Percentiles rank a stretch among this genome's conserved stretches.
Conservation (phyloP, 2,329 filamentous ascomycete genomes). For the Dactylellina sp. region DNA sequence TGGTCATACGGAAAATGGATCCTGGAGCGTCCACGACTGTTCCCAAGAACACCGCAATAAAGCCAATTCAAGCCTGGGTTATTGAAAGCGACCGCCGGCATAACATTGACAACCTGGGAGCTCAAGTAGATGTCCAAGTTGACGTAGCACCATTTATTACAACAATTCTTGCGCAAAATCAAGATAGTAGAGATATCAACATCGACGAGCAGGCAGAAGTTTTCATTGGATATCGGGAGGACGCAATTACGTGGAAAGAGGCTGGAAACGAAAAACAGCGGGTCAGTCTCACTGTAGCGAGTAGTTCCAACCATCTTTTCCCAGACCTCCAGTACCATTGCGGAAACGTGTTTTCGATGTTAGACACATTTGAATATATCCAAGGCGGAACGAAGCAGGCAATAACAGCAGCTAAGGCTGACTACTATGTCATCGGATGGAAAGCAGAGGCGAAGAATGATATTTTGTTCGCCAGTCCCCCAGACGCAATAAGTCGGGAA, state of each 20-base stretch:
- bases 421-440: constrained; percentile 66
- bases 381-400: too few species aligned
- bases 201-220: constrained; percentile 65
- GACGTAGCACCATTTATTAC: constrained; percentile 65
- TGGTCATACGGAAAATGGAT: constrained; percentile 63
- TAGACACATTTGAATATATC: constrained; percentile 64
- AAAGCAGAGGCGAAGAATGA: constrained; percentile 61
- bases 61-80: constrained; percentile 62
- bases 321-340: constrained; percentile 65
- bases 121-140: constrained; percentile 63
- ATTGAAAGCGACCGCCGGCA: constrained; percentile 64
- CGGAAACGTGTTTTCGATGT: constrained; percentile 64
- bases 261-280: constrained; percentile 4
- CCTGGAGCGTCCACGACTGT: constrained; percentile 27
- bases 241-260: constrained; percentile 56
- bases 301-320: constrained; percentile 63
- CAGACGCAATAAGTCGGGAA: constrained; percentile 18
- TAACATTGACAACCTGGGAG: constrained; percentile 62
- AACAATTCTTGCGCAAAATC: constrained; percentile 9
- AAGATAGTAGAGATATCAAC: constrained; percentile 29
- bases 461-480: constrained; percentile 55
- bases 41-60: too few species aligned
- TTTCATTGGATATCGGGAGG: constrained; percentile 64
- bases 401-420: constrained; percentile 60
- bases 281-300: constrained; percentile 56